Percentiles rank a stretch among this genome's conserved stretches.
phyloP scores from a whole-genome alignment of 345 rosid genomes.

The Brassica incana region DNA sequence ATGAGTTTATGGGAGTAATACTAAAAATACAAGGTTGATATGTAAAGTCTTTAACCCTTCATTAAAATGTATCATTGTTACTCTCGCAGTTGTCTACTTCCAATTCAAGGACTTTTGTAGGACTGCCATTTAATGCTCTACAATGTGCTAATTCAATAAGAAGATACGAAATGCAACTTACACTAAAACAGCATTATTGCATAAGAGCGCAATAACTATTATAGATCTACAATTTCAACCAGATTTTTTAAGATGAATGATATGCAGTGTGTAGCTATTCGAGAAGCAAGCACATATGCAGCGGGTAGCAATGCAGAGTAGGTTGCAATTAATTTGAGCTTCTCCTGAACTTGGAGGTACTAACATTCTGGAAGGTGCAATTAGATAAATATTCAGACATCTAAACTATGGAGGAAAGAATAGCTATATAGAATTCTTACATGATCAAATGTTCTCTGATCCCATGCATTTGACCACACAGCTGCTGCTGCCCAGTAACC shows the following conservation, averaged over 20 bases:
- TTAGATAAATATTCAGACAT: conserved; percentile 8
- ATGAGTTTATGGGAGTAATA: neutral
- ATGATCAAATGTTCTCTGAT: conserved; percentile 87
- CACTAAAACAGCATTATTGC: conserved; percentile 1
- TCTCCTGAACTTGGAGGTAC: conserved; percentile 8
- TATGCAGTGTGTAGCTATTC: neutral
- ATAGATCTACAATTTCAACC: conserved; percentile 4
- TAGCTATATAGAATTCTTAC: conserved; percentile 48
- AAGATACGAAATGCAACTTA: conserved; percentile 23
- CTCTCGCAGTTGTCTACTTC: neutral
- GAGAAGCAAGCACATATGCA: neutral
- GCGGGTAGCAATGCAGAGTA: neutral
- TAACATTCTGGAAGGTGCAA: conserved; percentile 26
- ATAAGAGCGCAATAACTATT: conserved; percentile 13
- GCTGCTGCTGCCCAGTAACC: conserved; percentile 99
- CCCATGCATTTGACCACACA: conserved; percentile 91
- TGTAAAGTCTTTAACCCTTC: conserved; percentile 12
- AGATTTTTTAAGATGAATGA: neutral
- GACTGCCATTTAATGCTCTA: conserved; percentile 13
- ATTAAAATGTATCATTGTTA: conserved; percentile 14
- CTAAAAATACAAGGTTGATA: neutral
- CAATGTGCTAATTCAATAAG: conserved; percentile 10
- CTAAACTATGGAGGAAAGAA: neutral
- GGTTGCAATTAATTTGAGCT: conserved; percentile 20
- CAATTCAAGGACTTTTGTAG: neutral